Base-by-base conservation (phyloP, 176 grass and related monocot species). In the Juncus effusus region DNA sequence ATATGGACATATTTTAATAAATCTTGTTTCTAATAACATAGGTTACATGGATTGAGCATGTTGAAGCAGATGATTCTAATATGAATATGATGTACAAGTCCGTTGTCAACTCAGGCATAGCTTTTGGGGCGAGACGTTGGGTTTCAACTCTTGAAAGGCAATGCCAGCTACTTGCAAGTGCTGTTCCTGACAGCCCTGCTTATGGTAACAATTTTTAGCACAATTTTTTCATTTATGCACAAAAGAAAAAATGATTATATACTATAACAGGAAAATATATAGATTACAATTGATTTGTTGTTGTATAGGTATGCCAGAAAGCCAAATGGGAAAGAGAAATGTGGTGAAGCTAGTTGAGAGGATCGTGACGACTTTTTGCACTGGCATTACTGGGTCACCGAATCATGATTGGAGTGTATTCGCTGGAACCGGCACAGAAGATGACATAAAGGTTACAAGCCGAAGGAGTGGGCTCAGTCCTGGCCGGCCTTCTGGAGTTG, bases 31-130 rank as follows among this genome's bases (percentile, higher is more conserved):
- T 3, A 36, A 16, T 62, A 16, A 7, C 13, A 19, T 60, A 93
- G 89, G 72, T 93, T 40, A 71, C 35, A 3, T 86, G 49, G 62
- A 59, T 93, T 40, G 89, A 93, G 40, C 85, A 93, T 54, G 67
- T 93, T 40, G 81, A 13, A 72, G 75, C 76, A 36, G 81, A 85
- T 16, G 75, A 66, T 45, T 13, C 47, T 10, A 51, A 37, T 1
- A 15, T 70, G 40, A 81, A 82, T 65, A 53, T 59, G 6, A 61
- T 88, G 58, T 82, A 76, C 57, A 54, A 62, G 67, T 55, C 78
- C 14, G 56, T 65, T 13, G 3, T 74, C 62, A 74, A 5, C 1
- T 47, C 44, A 47, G 75, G 84, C 0, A 67, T 85, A 56, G 44
- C 83, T 13, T 88, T 93, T 35, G 85, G 89, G 13, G 81, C 89